Evolutionary conservation across 805 yeast species (phyloP).

Genomic region (Metschnikowia corniflorae): DNA sequence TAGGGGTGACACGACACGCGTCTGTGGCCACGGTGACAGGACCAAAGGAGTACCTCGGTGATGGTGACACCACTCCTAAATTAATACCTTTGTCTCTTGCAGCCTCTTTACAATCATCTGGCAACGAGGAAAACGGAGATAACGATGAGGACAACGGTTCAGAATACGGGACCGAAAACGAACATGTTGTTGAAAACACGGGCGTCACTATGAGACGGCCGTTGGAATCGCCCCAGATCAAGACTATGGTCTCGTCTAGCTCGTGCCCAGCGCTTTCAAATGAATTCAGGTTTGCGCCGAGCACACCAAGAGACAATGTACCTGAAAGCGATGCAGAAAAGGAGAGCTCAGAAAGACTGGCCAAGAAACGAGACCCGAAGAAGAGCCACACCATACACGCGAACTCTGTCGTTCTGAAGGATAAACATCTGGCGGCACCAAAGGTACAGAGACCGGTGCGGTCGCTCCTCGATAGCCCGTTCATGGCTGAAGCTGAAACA

Average conservation of each 20-base stretch:
- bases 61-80: conserved; percentile 20
- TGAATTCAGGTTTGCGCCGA: not conserved
- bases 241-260: conserved; percentile 5
- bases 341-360: not conserved
- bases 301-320: not conserved
- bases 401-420: not conserved
- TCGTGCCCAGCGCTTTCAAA: conserved; percentile 9
- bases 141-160: not conserved
- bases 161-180: not conserved
- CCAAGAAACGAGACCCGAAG: not conserved
- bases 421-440: too few species aligned
- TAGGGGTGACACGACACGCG: not conserved
- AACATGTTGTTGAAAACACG: not conserved
- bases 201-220: not conserved
- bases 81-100: conserved; percentile 10
- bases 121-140: too few species aligned
- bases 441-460: conserved; percentile 7
- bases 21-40: conserved; percentile 3
- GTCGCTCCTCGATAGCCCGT: conserved; percentile 12
- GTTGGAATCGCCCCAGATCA: not conserved
- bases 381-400: too few species aligned
- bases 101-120: conserved; percentile 2
- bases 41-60: not conserved
- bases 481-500: too few species aligned
- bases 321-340: not conserved